A percentile compares a stretch with the other conserved stretches of the same genome.
These are phyloP conservation scores for Trametes punicea DNA, from an alignment of 768 basidiomycete species.

Conservation along the genomic window DNA sequence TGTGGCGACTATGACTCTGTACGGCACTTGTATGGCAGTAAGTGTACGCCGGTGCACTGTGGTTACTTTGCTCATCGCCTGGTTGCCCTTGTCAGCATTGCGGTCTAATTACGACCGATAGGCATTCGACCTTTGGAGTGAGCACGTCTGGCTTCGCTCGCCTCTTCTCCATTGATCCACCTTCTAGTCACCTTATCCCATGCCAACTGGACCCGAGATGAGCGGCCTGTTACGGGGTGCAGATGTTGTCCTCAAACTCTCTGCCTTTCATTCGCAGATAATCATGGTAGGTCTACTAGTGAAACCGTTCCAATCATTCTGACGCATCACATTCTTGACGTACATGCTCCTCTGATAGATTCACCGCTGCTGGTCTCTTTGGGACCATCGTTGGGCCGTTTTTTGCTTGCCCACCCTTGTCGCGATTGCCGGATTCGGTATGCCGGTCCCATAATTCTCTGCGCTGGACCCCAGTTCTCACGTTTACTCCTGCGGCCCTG, in stretches of 20 bases:
- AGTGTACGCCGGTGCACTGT: background rate
- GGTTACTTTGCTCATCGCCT: background rate
- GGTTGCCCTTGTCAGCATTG: conserved; percentile 4
- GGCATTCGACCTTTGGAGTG: conserved; percentile 6
- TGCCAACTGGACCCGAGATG: conserved; percentile 6
- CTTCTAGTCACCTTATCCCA: background rate
- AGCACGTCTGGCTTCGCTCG: background rate
- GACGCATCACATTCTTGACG: background rate
- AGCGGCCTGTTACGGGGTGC: conserved; percentile 10
- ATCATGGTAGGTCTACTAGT: background rate
- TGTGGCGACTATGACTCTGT: background rate
- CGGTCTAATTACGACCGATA: conserved; percentile 10
- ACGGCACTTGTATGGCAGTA: conserved; percentile 6
- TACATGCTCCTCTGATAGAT: background rate
- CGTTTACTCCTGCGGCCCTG: background rate
- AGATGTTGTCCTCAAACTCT: conserved; percentile 3
- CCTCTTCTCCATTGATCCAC: background rate
- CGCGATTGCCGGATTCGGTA: conserved; percentile 6
- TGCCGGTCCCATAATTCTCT: background rate
- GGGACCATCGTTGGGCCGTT: conserved; percentile 1
- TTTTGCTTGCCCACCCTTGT: conserved; percentile 3
- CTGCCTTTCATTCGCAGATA: conserved; percentile 8
- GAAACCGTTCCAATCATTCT: background rate
- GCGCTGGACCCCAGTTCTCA: background rate
- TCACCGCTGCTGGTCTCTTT: conserved; percentile 18